phyloP scores from a whole-genome alignment of 2,329 filamentous ascomycete genomes.

The Talaromyces sp. region DNA sequence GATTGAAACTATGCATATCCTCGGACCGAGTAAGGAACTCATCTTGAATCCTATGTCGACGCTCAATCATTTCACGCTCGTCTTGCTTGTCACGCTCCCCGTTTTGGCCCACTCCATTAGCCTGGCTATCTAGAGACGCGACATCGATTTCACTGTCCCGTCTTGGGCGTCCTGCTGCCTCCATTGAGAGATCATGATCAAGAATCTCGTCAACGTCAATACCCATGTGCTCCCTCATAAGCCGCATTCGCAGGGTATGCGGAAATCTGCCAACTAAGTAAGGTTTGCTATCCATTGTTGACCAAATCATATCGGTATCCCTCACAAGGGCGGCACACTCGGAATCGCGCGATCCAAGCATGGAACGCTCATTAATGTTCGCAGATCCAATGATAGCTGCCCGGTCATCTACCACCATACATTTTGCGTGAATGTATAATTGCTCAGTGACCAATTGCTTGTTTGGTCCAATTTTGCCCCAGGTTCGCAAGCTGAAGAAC shows the following conservation, averaged over 20 bases:
- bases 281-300: constrained; percentile 83
- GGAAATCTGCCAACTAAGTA: constrained; percentile 91
- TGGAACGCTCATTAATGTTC: constrained; percentile 97
- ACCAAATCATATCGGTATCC: constrained; percentile 89
- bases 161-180: constrained; percentile 60
- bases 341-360: constrained; percentile 88
- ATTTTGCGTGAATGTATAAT: constrained; percentile 96
- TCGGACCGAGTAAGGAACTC: constrained; percentile 57
- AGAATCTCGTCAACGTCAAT: constrained; percentile 88
- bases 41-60: constrained; percentile 49
- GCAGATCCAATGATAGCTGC: constrained; percentile 93
- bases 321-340: constrained; percentile 87
- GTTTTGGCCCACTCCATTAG: constrained; percentile 28
- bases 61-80: constrained; percentile 42
- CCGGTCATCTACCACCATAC: constrained; percentile 92
- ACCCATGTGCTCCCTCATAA: constrained; percentile 97
- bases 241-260: constrained; percentile 82
- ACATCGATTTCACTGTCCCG: constrained; percentile 50
- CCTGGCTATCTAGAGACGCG: constrained; percentile 22
- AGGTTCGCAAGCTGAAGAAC: constrained; percentile 88
- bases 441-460: constrained; percentile 89
- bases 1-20: constrained; percentile 66
- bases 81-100: constrained; percentile 37
- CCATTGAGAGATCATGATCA: constrained; percentile 70
- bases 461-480: constrained; percentile 83